Evolutionary conservation across 805 yeast species (phyloP), one percentile per base, ranked within the genome.

Genomic region (Lipomyces japonicus): DNA sequence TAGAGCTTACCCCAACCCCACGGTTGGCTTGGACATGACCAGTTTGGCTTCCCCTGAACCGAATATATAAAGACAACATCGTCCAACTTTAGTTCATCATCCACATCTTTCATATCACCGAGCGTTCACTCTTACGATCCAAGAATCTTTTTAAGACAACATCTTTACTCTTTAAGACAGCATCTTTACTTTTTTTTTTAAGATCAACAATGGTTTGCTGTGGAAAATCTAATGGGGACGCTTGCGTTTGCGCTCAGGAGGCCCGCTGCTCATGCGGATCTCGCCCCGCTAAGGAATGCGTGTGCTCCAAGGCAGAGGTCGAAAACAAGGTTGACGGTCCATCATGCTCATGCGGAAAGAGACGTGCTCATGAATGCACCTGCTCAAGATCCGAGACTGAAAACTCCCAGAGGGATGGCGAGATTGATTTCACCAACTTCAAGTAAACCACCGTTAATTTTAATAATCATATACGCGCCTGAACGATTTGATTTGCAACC

Each of bases 231-330:
- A 69, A 75, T 61, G 59, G 72, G 56, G n/a, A n/a, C n/a, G 67
- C 68, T 55, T 79, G 84, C 66, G 74, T 76, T 61, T 79, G 84
- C 63, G 82, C 84, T 59, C 65, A 75, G 54, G 77, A 76, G 57
- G 81, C 84, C 57, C 77, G 78, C 57, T 79, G 84, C 69, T 79
- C 84, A 22, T 79, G 84, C 66, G 82, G 81, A 18, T 72, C 75
- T 48, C 73, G 73, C 56, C 80, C 84, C 32, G 84, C 84, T 48
- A 73, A 75, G 61, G 67, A 76, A 54, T 79, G 84, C 65, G 71
- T 66, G 67, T 79, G 84, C 69, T 68, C 70, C 48, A 73, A 72
- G 63, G 76, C 84, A 40, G 58, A 73, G 22, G 65, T 61, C 42
- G 84, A 79, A 68, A 79, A 79, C 63, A 74, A 68, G 46, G 63